These are phyloP conservation scores for Ascochyta fabae DNA, from an alignment of 2,329 filamentous ascomycete genomes.

Conservation along the genomic window DNA sequence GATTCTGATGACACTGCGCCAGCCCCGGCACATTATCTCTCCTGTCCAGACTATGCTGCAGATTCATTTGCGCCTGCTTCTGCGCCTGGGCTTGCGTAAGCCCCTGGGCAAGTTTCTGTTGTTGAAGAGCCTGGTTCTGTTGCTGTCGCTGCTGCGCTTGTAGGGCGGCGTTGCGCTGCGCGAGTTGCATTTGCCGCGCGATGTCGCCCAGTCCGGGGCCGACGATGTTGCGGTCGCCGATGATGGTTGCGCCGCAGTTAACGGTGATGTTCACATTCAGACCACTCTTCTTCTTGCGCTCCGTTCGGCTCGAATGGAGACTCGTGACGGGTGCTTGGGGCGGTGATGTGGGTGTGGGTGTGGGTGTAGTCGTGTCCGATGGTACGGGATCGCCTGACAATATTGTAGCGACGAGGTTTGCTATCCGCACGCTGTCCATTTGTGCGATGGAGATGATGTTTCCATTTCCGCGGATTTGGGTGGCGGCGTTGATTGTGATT, in stretches of 20 bases:
- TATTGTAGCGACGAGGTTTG: constrained; percentile 33
- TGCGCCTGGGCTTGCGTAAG: constrained; percentile 11
- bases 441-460: constrained; percentile 45
- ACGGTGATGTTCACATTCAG: constrained; percentile 41
- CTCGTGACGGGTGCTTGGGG: constrained; percentile 8
- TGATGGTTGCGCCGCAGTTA: constrained; percentile 44
- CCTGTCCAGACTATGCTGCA: constrained; percentile 13
- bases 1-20: constrained; percentile 18
- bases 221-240: constrained; percentile 46
- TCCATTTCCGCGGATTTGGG: constrained; percentile 42
- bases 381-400: constrained; percentile 23
- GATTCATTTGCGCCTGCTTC: constrained; percentile 15
- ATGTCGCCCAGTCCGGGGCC: constrained; percentile 43
- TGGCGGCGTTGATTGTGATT: constrained; percentile 44
- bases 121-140: constrained; percentile 12
- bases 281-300: constrained; percentile 13
- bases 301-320: constrained; percentile 11
- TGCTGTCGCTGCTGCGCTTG: constrained; percentile 25
- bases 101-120: constrained; percentile 16
- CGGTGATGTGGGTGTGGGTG: constrained; percentile 1
- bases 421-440: constrained; percentile 40
- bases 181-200: constrained; percentile 42
- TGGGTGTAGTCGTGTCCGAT: neutral
- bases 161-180: constrained; percentile 29
- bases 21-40: constrained; percentile 11